Conservation (phyloP, 1,139 yeast species). For the Protomyces lactucae-debilis region DNA sequence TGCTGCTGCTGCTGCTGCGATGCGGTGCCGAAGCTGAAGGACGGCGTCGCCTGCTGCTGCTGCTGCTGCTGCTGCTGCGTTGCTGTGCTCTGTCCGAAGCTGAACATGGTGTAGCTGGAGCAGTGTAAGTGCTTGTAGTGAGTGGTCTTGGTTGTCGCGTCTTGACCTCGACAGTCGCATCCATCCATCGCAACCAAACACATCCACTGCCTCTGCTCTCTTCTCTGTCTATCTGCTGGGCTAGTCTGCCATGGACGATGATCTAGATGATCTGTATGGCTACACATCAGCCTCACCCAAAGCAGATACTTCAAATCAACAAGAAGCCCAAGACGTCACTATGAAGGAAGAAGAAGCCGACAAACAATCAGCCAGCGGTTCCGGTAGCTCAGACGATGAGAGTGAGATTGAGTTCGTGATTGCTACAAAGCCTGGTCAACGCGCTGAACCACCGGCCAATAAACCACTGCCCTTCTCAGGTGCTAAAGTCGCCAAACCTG, state of each 20-base stretch:
- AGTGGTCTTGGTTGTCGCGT: neutral
- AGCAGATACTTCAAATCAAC: constrained; percentile 35
- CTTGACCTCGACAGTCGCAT: neutral
- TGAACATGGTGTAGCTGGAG: neutral
- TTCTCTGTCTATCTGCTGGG: too few relatives aligned
- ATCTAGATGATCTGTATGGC: constrained; percentile 83
- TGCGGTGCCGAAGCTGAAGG: neutral
- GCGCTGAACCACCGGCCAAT: constrained; percentile 39
- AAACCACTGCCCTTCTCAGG: constrained; percentile 34
- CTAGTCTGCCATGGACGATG: constrained; percentile 37
- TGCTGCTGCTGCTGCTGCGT: neutral
- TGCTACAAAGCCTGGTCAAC: constrained; percentile 45
- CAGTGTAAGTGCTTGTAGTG: neutral
- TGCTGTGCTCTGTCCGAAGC: neutral
- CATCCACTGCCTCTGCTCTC: too few relatives aligned
- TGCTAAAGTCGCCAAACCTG: constrained; percentile 19
- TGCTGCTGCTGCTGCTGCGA: constrained; percentile 1
- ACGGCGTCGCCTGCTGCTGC: neutral
- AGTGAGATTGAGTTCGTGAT: constrained; percentile 59
- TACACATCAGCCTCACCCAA: constrained; percentile 40
- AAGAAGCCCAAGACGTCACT: constrained; percentile 20
- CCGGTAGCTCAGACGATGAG: constrained; percentile 7
- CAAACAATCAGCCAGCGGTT: neutral
- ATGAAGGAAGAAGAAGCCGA: constrained; percentile 3
- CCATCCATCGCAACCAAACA: neutral